Evolutionary conservation across 805 yeast genomes (phyloP).

Genomic region (Zygosaccharomyces pseudorouxii): DNA sequence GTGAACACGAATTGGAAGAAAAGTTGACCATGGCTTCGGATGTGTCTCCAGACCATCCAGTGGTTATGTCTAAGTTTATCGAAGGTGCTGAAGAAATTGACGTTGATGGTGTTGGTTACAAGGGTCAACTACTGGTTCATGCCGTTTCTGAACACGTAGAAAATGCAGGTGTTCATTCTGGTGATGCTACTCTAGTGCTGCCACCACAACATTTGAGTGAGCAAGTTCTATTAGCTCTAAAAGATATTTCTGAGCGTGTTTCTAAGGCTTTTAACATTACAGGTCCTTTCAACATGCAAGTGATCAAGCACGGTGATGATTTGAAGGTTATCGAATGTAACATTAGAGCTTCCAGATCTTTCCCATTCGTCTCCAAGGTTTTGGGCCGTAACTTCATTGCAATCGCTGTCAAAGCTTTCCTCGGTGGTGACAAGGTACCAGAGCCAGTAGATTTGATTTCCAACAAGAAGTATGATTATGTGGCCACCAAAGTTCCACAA

Average conservation of each 20-base stretch:
- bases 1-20: constrained; percentile 70
- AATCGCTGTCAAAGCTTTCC: constrained; percentile 83
- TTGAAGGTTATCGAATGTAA: constrained; percentile 98
- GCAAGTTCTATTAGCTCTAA: constrained; percentile 62
- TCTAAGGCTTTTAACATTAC: constrained; percentile 93
- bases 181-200: constrained; percentile 92
- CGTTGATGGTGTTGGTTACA: constrained; percentile 90
- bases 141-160: constrained; percentile 97
- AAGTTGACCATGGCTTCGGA: constrained; percentile 85
- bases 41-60: constrained; percentile 95
- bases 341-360: constrained; percentile 96
- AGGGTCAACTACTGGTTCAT: constrained; percentile 86
- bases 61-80: constrained; percentile 92
- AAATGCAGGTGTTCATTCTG: constrained; percentile 98
- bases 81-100: constrained; percentile 96
- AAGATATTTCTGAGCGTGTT: constrained; percentile 87
- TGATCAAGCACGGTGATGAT: constrained; percentile 69
- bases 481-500: constrained; percentile 97
- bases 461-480: constrained; percentile 63
- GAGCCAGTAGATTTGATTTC: constrained; percentile 78
- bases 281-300: constrained; percentile 98
- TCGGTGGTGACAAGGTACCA: constrained; percentile 65
- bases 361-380: constrained; percentile 98
- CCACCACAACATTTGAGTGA: constrained; percentile 84
- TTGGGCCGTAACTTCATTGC: constrained; percentile 92